Evolutionary conservation across 306 rosid genomes (phyloP), one percentile per base, ranked within the genome.

Genomic region (Lathyrus tuberosus): DNA sequence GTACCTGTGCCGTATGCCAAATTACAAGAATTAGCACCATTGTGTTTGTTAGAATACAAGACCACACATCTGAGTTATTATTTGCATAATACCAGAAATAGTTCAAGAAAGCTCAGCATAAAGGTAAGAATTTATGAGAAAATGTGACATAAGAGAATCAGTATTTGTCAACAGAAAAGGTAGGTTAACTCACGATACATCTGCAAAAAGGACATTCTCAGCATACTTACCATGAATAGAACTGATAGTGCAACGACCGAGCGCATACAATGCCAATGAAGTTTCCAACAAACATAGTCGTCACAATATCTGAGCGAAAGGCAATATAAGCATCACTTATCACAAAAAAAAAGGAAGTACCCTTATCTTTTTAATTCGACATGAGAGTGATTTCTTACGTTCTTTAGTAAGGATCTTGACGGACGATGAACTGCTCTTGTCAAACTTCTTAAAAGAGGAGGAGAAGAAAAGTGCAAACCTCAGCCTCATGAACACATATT

Each of bases 231-330:
- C 99, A 95, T 5, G 89, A 87, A 83, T 89, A 89, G 80, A 95
- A 95, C 77, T 95, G 99, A 87, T 95, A 95, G 72, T 91, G 97
- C 85, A 95, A 78, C 0, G 97, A 89, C 65, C 97, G 87, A 30
- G 99, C 99, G 71, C 97, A 95, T 48, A 89, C 6, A 75, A 91
- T 83, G 66, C 99, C 97, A 10, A 95, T 83, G 95, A 95, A 91
- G 78, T 95, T 95, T 72, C 97, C 96, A 18, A 89, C 84, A 48
- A 90, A 86, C 97, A 95, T 87, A 18, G 92, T 87, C 10, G 97
- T 91, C 78, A 89, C 91, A 64, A 91, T 84, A 91, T 95, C 99
- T 87, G 90, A 73, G 68, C 49, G 9, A 12, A 82, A 30, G 67
- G 54, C 17, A 73, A 61, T 40, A n/a, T 10, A 54, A 78, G 72